Base-by-base conservation (phyloP, 2,329 filamentous ascomycete genomes). In the Trichophyton simii region DNA sequence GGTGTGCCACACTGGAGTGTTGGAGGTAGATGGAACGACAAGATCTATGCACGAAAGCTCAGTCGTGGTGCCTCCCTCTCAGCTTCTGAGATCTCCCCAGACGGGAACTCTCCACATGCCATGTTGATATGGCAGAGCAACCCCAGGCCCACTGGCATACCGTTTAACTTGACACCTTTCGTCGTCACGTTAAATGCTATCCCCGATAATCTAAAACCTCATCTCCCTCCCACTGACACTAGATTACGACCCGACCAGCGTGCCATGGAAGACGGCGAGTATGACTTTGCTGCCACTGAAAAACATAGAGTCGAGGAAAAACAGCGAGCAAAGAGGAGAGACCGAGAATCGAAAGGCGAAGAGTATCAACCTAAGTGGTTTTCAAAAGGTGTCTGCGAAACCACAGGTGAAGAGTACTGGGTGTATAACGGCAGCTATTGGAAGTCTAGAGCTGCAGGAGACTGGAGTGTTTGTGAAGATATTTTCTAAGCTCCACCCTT, bases 211-310 rank as follows among this genome's bases (percentile, higher is more conserved):
- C 80, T 99, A 18, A 79, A 77, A 59, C 83, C 87, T 3, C 84
- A 87, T 76, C 77, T 99, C 15, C 88, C 94, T 42, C 94, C 94
- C 0, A 99, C 94, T 0, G 94, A 99, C 73, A 95, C 92, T 1
- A 82, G 94, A n/a, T 79, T 96, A 36, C 82, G 94, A 34, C 92
- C 94, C 0, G 94, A 99, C 73, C 94, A 99, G 77, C 83, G 94
- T 9, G 94, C 94, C 1, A 99, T 99, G 94, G 94, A 99, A 73
- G 91, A 97, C 64, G 94, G 92, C n/a, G 84, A 91, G 74, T 99
- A 99, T 71, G 92, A 97, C 69, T 81, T 94, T 63, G 94, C 94
- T 1, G 94, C 92, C 0, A 83, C 83, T 3, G 94, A 99, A 79
- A 99, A 99, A 83, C 94, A 92, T 70, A 82, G 94, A 1, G 83